Evolutionary conservation across 148 eudicot species (phyloP), one percentile per base, ranked within the genome.

Genomic region (Nepenthes mirabilis): DNA sequence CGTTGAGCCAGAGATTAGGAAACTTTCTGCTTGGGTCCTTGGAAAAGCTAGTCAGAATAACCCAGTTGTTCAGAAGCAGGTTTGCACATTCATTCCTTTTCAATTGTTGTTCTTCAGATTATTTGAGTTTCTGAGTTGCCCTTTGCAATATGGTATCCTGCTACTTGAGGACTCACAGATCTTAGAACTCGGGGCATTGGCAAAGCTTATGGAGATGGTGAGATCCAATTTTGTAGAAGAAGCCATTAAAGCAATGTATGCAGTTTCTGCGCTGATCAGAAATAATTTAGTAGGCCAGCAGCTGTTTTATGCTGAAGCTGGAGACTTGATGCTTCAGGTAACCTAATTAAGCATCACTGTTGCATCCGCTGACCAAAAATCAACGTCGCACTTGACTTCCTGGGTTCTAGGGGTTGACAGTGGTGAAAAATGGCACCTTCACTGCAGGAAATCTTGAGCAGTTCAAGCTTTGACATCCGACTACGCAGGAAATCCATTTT

Each of bases 41-140:
- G 97, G 96, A 32, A 85, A 74, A 77, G 96, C 96, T 50, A 67
- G 88, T 69, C 96, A 91, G 78, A 91, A 88, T 58, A 91, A 91
- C 57, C 96, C 79, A 55, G 43, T 74, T 70, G 95, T 91, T 67
- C 95, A 91, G 76, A 77, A 81, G 57, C 90, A 85, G 97, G 97
- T 88, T 67, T 43, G 63, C 71, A 8, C 6, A 8, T 40, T 8
- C 45, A 40, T 40, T 40, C 6, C 45, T 40, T 40, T 0, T 40
- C 34, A 33, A 11, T 32, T 59, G 47, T 36, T 62, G 36, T 36
- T 33, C 49, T 32, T 65, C 1, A 7, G 40, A 54, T 49, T 2
- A 36, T 35, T 23, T 57, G 12, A 45, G 11, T 36, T 57, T 36
- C 9, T 9, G 36, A 12, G 45, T 2, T 2, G 37, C 47, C 5